Conservation (phyloP, 2,329 filamentous ascomycete species). For the Paecilomyces sp. region DNA sequence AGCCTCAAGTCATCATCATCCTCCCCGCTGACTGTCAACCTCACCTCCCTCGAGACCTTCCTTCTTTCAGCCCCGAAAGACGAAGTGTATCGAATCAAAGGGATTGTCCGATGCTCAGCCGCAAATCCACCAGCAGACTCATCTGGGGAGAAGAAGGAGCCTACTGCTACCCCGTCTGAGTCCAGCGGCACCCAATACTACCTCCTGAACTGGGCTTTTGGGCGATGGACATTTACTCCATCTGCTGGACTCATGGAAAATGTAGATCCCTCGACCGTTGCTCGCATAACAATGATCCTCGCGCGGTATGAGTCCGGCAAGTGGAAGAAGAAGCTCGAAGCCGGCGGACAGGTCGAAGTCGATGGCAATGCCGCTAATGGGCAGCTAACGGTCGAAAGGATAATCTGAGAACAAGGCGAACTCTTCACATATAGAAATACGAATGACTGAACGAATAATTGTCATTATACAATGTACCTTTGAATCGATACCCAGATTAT, state of each 20-base stretch:
- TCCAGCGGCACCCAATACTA: slow-evolving; percentile 47
- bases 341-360: slow-evolving; percentile 27
- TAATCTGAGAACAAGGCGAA: slow-evolving; percentile 16
- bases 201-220: slow-evolving; percentile 98
- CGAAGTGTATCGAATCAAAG: slow-evolving; percentile 93
- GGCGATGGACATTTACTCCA: slow-evolving; percentile 82
- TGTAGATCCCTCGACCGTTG: slow-evolving; percentile 23
- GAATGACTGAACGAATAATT: background rate
- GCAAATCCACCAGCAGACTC: slow-evolving; percentile 39
- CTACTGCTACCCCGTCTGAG: slow-evolving; percentile 21
- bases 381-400: slow-evolving; percentile 26
- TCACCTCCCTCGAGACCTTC: slow-evolving; percentile 56
- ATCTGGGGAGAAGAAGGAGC: slow-evolving; percentile 32
- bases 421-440: background rate
- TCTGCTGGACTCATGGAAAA: slow-evolving; percentile 31
- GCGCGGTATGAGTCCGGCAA: slow-evolving; percentile 41
- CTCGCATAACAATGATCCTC: slow-evolving; percentile 40
- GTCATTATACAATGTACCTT: background rate
- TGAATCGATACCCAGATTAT: background rate
- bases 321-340: slow-evolving; percentile 43
- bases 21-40: slow-evolving; percentile 44
- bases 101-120: slow-evolving; percentile 43
- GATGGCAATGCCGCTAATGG: slow-evolving; percentile 7
- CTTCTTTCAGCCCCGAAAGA: slow-evolving; percentile 76
- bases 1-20: slow-evolving; percentile 49